A percentile compares a stretch with the other conserved stretches of the same genome.
These are phyloP conservation scores for Sugiyamaella qingdaonensis DNA, from an alignment of 805 yeast genomes.

Conservation along the genomic window DNA sequence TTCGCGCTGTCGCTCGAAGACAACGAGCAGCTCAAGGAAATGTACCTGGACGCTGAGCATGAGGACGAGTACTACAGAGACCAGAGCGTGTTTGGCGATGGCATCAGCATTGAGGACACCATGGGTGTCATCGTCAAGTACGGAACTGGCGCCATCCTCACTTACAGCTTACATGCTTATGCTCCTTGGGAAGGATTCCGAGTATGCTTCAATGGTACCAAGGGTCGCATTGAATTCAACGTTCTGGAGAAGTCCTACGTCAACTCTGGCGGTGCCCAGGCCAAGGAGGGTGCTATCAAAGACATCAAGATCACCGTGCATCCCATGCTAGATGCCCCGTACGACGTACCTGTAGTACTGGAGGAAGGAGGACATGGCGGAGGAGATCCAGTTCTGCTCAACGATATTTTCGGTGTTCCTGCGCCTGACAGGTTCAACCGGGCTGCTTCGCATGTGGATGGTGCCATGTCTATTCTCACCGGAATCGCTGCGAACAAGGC, in stretches of 20 bases:
- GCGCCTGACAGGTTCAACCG: constrained; percentile 13
- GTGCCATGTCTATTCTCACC: constrained; percentile 16
- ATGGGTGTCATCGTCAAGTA: constrained; percentile 15
- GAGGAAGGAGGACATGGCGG: constrained; percentile 17
- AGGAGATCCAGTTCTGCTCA: constrained; percentile 15
- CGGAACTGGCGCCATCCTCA: constrained; percentile 12
- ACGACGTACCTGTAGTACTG: constrained; percentile 8
- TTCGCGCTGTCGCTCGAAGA: constrained; percentile 12
- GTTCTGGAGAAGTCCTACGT: constrained; percentile 15
- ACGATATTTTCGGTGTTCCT: constrained; percentile 15
- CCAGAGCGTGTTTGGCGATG: constrained; percentile 17
- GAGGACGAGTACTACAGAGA: constrained; percentile 16
- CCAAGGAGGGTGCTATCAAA: constrained; percentile 14
- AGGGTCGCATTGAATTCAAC: constrained; percentile 14
- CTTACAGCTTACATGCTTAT: constrained; percentile 16
- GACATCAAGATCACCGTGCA: constrained; percentile 9
- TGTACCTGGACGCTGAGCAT: constrained; percentile 18
- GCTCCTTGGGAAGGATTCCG: constrained; percentile 17
- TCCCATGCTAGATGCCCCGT: constrained; percentile 14
- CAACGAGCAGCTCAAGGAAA: constrained; percentile 8
- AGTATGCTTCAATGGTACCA: constrained; percentile 15
- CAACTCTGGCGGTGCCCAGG: constrained; percentile 16
- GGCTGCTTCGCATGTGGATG: constrained; percentile 17
- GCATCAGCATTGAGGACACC: constrained; percentile 17
- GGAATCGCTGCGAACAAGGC: constrained; percentile 16